Evolutionary conservation across 345 rosid genomes (phyloP).

Genomic region (Cardamine chenopodiifolia): DNA sequence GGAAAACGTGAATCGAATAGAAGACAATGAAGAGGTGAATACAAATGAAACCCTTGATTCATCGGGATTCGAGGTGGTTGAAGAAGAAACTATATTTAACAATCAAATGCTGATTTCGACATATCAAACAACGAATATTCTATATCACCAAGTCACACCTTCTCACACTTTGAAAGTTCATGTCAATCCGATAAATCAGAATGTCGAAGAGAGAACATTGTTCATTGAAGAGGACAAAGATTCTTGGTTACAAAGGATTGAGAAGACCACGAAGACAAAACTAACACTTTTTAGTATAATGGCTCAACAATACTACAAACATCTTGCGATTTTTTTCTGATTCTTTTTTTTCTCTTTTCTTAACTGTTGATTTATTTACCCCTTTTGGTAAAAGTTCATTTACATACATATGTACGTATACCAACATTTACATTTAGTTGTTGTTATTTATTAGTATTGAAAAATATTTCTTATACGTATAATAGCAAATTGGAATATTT

Average conservation of each 20-base stretch:
- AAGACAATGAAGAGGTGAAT: constrained; percentile 42
- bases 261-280: constrained; percentile 37
- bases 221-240: constrained; percentile 36
- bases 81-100: constrained; percentile 65
- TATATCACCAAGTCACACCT: constrained; percentile 81
- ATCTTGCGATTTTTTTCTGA: constrained; percentile 30
- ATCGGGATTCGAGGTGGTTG: constrained; percentile 64
- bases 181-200: constrained; percentile 46
- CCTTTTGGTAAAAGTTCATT: constrained; percentile 9
- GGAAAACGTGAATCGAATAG: constrained; percentile 35
- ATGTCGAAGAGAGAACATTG: constrained; percentile 37
- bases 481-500: background rate
- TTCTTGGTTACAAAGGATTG: constrained; percentile 40
- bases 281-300: constrained; percentile 24
- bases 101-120: constrained; percentile 77
- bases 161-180: constrained; percentile 78
- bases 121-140: constrained; percentile 70
- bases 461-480: background rate
- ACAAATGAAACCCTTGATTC: constrained; percentile 50
- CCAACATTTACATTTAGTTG: constrained; percentile 2
- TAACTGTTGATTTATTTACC: constrained; percentile 19
- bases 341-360: background rate
- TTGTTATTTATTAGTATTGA: background rate
- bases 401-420: background rate
- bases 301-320: constrained; percentile 40